Conservation (phyloP, 176 grass and related monocot species). For the Aegilops umbellulata region DNA sequence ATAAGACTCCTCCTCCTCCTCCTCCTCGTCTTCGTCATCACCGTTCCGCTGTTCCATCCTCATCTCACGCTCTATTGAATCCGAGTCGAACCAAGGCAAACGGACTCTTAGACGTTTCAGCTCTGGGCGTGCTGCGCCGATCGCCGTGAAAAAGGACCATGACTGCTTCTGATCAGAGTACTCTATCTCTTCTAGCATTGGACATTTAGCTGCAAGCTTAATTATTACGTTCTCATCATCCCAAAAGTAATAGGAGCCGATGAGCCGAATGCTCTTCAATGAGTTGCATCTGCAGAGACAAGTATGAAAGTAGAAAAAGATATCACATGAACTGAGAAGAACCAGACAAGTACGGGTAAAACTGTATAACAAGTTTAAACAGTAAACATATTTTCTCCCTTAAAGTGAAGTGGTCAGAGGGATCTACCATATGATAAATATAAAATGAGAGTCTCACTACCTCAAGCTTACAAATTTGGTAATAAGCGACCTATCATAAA, state of each 20-base stretch:
- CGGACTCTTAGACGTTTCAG: conserved; percentile 41
- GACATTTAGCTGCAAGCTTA: conserved; percentile 30
- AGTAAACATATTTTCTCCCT: background rate
- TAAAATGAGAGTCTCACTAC: background rate
- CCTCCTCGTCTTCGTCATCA: background rate
- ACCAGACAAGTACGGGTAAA: background rate
- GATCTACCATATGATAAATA: background rate
- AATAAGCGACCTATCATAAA: background rate
- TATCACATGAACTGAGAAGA: background rate
- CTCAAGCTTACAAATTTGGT: background rate
- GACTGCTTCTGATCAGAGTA: conserved; percentile 17
- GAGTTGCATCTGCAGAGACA: conserved; percentile 27
- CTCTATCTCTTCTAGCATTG: conserved; percentile 45
- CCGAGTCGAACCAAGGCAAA: background rate
- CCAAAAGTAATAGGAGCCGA: conserved; percentile 6
- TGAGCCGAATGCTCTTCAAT: conserved; percentile 43
- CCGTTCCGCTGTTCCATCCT: background rate
- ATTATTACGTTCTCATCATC: background rate
- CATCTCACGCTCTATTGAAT: background rate
- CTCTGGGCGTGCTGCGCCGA: conserved; percentile 27
- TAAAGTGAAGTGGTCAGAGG: background rate
- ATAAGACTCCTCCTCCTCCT: background rate
- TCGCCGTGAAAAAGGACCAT: background rate
- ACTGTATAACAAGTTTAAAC: background rate
- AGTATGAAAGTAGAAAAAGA: background rate